These are phyloP conservation scores for Dioscorea alata DNA, from an alignment of 106 monocot genomes.

Conservation along the genomic window DNA sequence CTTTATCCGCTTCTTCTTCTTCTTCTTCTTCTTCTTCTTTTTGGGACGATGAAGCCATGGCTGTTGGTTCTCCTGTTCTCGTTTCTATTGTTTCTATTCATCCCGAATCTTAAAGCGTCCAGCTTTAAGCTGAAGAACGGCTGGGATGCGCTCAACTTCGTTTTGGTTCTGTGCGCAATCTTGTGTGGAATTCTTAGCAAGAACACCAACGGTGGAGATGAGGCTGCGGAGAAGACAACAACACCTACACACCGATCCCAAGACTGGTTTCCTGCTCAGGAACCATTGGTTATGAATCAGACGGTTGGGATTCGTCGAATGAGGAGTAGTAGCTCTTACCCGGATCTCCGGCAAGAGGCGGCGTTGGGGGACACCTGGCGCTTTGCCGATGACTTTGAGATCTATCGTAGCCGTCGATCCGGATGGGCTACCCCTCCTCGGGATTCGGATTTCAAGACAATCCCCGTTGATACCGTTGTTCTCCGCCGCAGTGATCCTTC, in stretches of 20 bases:
- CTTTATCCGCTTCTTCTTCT: neutral
- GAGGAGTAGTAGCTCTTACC: slow-evolving; percentile 65
- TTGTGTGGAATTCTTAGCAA: slow-evolving; percentile 30
- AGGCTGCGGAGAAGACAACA: neutral
- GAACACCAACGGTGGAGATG: slow-evolving; percentile 4
- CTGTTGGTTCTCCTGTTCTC: slow-evolving; percentile 3
- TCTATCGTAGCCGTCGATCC: slow-evolving; percentile 24
- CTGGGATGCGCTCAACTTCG: slow-evolving; percentile 33
- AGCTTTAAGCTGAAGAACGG: slow-evolving; percentile 6
- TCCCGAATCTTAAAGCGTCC: neutral
- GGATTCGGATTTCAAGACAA: slow-evolving; percentile 32
- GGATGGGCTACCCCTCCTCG: neutral
- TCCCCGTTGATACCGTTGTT: slow-evolving; percentile 31
- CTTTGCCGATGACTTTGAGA: slow-evolving; percentile 49
- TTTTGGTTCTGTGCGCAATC: slow-evolving; percentile 32
- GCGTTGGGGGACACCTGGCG: slow-evolving; percentile 38
- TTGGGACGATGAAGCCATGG: slow-evolving; percentile 10
- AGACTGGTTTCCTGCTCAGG: neutral
- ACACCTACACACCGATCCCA: neutral
- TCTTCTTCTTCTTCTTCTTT: neutral
- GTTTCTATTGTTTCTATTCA: slow-evolving; percentile 6
- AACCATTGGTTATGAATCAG: neutral
- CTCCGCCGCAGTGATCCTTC: neutral
- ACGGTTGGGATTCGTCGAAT: slow-evolving; percentile 18
- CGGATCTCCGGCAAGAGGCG: slow-evolving; percentile 50